Conservation (phyloP, 495 filamentous ascomycete genomes). For the Neurospora discreta region DNA sequence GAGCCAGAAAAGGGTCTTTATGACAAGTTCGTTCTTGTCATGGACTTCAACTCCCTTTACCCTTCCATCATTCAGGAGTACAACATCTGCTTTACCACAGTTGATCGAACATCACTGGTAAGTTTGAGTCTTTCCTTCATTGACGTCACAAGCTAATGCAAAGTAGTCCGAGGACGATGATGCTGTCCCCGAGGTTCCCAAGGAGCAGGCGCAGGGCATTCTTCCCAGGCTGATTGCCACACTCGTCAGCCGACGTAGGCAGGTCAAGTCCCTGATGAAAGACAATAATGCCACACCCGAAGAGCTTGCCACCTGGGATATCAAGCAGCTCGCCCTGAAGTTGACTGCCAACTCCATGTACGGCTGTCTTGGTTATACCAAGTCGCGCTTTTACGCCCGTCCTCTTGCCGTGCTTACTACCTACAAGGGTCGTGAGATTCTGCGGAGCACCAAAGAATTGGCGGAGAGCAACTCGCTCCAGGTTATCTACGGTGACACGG, state of each 20-base stretch:
- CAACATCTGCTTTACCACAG: conserved; percentile 98
- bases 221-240: conserved; percentile 83
- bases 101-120: conserved; percentile 60
- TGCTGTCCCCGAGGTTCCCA: conserved; percentile 56
- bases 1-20: conserved; percentile 96
- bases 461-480: conserved; percentile 78
- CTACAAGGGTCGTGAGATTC: conserved; percentile 94
- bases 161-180: conserved; percentile 69
- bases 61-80: conserved; percentile 98
- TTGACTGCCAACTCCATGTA: conserved; percentile 99
- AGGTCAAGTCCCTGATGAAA: conserved; percentile 96
- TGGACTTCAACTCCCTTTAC: conserved; percentile 99
- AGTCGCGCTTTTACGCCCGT: conserved; percentile 91
- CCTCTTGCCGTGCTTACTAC: conserved; percentile 93
- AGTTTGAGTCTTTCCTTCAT: conserved; percentile 6
- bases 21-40: conserved; percentile 92
- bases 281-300: conserved; percentile 76
- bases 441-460: conserved; percentile 86
- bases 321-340: conserved; percentile 93
- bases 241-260: conserved; percentile 72
- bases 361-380: conserved; percentile 91
- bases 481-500: conserved; percentile 97
- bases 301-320: conserved; percentile 91
- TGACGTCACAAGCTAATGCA: conserved; percentile 11
- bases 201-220: conserved; percentile 63